phyloP scores from a whole-genome alignment of 2,329 filamentous ascomycete genomes.

The Diaporthe caulivora region DNA sequence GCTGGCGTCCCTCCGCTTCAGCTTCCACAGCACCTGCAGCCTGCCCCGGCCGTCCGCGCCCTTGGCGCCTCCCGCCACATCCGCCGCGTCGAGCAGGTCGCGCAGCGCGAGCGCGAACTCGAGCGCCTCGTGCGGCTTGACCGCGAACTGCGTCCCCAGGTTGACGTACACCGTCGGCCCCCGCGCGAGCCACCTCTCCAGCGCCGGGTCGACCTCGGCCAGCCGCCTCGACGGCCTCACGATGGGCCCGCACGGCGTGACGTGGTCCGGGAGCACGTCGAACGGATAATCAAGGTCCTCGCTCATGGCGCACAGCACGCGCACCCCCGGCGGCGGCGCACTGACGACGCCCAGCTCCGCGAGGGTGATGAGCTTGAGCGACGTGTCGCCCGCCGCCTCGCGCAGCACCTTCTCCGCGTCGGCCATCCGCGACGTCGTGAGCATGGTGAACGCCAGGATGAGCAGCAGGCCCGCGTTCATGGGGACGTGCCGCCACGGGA shows the following conservation, averaged over 20 bases:
- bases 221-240: constrained; percentile 51
- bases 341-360: constrained; percentile 42
- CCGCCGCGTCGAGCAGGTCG: constrained; percentile 48
- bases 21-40: constrained; percentile 55
- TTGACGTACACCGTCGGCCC: constrained; percentile 62
- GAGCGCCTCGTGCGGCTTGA: constrained; percentile 49
- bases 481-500: constrained; percentile 57
- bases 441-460: constrained; percentile 42
- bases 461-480: constrained; percentile 56
- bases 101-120: constrained; percentile 55
- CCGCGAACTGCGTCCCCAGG: constrained; percentile 55
- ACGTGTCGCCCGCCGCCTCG: constrained; percentile 38
- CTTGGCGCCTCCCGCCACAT: constrained; percentile 44
- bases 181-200: constrained; percentile 56
- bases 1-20: constrained; percentile 42
- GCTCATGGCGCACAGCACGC: constrained; percentile 46
- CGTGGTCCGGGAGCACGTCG: constrained; percentile 50
- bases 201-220: constrained; percentile 52
- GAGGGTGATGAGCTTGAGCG: constrained; percentile 41
- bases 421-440: constrained; percentile 41
- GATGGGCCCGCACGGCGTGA: constrained; percentile 62
- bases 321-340: constrained; percentile 38
- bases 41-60: constrained; percentile 51
- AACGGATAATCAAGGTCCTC: constrained; percentile 56
- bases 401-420: constrained; percentile 45